These are phyloP conservation scores for Coemansia furcata DNA, from an alignment of 192 early-diverging fungal species.

Conservation along the genomic window DNA sequence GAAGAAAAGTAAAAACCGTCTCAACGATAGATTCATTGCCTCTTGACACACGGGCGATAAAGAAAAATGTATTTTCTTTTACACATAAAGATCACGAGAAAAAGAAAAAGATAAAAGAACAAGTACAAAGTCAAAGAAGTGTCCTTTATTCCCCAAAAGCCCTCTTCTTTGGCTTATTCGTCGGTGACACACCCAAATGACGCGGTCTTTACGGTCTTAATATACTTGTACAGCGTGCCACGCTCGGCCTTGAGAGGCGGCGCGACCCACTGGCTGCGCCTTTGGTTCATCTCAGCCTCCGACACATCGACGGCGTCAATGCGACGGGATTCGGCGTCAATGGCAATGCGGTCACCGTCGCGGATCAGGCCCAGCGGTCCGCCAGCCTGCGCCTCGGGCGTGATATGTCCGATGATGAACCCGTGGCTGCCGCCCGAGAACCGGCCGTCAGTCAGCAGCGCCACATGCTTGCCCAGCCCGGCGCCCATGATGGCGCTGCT, in stretches of 20 bases:
- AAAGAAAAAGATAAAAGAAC: neutral
- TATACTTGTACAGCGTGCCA: slow-evolving; percentile 93
- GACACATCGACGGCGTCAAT: slow-evolving; percentile 74
- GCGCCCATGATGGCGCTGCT: slow-evolving; percentile 99
- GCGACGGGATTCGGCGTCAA: slow-evolving; percentile 78
- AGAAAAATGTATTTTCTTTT: neutral
- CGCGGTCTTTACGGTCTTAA: slow-evolving; percentile 79
- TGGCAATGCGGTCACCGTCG: slow-evolving; percentile 86
- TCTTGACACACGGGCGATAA: neutral
- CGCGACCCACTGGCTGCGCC: slow-evolving; percentile 72
- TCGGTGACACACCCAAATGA: slow-evolving; percentile 85
- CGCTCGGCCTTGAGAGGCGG: slow-evolving; percentile 83
- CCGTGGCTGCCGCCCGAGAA: slow-evolving; percentile 99
- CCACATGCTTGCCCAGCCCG: slow-evolving; percentile 96
- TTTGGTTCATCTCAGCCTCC: slow-evolving; percentile 72
- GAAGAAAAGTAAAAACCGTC: neutral
- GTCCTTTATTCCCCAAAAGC: neutral
- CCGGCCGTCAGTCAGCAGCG: slow-evolving; percentile 95
- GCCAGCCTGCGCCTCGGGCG: slow-evolving; percentile 95
- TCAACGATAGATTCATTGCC: neutral
- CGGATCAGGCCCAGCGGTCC: slow-evolving; percentile 91
- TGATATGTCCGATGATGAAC: slow-evolving; percentile 99
- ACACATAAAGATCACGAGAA: neutral
- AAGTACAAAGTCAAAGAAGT: neutral
- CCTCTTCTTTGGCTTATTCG: slow-evolving; percentile 48